Conservation (phyloP, 2,329 filamentous ascomycete species). For the Lasiodiplodia citricola region DNA sequence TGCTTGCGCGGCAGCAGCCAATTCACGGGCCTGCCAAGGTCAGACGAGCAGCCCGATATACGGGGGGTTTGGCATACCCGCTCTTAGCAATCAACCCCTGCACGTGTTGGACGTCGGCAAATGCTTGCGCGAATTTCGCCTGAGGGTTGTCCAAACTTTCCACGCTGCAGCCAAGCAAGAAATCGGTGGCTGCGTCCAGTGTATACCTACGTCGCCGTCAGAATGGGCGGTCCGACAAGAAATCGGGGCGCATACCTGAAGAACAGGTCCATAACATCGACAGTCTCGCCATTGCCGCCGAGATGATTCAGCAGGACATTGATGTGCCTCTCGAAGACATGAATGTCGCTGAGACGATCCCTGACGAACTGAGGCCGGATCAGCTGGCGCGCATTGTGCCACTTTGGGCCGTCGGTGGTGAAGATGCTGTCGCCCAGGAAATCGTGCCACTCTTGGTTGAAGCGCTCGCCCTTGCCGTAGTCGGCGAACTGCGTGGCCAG, state of each 20-base stretch:
- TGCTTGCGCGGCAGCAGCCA: conserved; percentile 64
- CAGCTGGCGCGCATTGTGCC: conserved; percentile 81
- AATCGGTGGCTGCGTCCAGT: conserved; percentile 84
- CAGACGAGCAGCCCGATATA: background rate
- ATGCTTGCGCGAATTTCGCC: conserved; percentile 78
- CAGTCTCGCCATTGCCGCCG: conserved; percentile 49
- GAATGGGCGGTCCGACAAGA: background rate
- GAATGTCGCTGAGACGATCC: conserved; percentile 80
- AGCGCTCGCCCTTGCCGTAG: conserved; percentile 79
- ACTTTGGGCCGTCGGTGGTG: conserved; percentile 77
- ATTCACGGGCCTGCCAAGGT: conserved; percentile 60
- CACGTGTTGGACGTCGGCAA: conserved; percentile 76
- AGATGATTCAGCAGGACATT: conserved; percentile 74
- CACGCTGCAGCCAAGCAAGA: conserved; percentile 79
- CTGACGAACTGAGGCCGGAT: conserved; percentile 87
- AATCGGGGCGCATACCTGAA: conserved; percentile 58
- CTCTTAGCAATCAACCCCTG: conserved; percentile 71
- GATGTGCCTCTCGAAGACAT: conserved; percentile 81
- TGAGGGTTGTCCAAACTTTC: conserved; percentile 62
- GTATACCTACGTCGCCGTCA: conserved; percentile 58
- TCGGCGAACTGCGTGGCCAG: conserved; percentile 86
- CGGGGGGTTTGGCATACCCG: conserved; percentile 51
- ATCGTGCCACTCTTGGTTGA: conserved; percentile 75
- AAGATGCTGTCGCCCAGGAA: conserved; percentile 75
- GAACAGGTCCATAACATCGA: conserved; percentile 78